These are phyloP conservation scores for Hypericum perforatum DNA, from an alignment of 345 rosid genomes.

Conservation along the genomic window DNA sequence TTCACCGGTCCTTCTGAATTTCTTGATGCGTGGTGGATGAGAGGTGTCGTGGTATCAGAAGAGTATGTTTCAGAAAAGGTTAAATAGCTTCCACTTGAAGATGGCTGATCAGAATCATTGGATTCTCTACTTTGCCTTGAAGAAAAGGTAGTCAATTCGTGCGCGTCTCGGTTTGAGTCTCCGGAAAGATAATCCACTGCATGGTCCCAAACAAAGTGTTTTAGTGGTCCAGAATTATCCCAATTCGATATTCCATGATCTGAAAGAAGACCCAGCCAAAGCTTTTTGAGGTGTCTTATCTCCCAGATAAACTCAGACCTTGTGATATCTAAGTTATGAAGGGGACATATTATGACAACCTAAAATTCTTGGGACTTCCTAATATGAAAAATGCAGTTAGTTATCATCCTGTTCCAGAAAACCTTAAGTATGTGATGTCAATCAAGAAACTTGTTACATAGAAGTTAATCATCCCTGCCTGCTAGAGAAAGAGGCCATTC, in stretches of 20 bases:
- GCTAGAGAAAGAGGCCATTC: too few species aligned
- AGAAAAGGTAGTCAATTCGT: conserved; percentile 46
- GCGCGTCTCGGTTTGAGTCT: conserved; percentile 28
- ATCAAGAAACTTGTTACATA: too few species aligned
- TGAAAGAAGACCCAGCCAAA: neutral
- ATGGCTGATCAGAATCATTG: conserved; percentile 22
- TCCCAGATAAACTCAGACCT: too few species aligned
- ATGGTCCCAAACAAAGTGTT: conserved; percentile 5
- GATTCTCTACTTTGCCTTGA: conserved; percentile 25
- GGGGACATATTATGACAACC: too few species aligned
- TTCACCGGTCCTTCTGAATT: conserved; percentile 30
- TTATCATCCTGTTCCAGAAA: too few species aligned
- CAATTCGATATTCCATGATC: neutral
- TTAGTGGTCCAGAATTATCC: neutral
- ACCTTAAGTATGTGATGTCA: too few species aligned
- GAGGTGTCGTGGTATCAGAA: conserved; percentile 24
- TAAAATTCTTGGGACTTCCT: too few species aligned
- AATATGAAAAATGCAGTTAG: too few species aligned
- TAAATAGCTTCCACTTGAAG: conserved; percentile 32
- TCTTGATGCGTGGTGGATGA: conserved; percentile 18
- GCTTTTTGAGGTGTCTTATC: neutral
- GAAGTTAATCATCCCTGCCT: too few species aligned
- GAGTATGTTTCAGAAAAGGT: conserved; percentile 42
- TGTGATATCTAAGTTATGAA: too few species aligned
- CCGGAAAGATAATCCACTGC: conserved; percentile 45